These are phyloP conservation scores for Suhomyces sp. DNA, from an alignment of 805 yeast genomes.

Conservation along the genomic window DNA sequence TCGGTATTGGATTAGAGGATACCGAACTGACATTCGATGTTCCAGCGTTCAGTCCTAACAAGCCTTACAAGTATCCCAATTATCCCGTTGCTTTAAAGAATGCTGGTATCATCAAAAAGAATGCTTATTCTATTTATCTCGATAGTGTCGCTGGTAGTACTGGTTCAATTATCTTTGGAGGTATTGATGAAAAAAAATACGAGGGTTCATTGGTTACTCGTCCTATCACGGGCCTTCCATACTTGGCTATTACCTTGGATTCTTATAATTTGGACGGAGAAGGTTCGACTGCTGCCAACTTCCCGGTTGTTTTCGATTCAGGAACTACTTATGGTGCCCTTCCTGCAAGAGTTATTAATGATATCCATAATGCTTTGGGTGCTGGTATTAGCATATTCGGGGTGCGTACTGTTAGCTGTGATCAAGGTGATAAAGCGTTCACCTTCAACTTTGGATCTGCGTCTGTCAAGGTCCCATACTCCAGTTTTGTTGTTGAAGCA, in stretches of 20 bases:
- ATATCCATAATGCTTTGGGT: constrained; percentile 7
- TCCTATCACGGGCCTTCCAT: constrained; percentile 7
- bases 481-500: constrained; percentile 9
- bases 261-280: neutral
- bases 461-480: constrained; percentile 14
- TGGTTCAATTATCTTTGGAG: constrained; percentile 17
- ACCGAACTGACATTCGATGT: neutral
- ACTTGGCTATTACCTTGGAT: constrained; percentile 2
- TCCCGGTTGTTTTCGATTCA: constrained; percentile 51
- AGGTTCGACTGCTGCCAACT: neutral
- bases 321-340: constrained; percentile 54
- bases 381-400: constrained; percentile 8
- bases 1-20: constrained; percentile 8
- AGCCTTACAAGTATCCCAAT: constrained; percentile 11
- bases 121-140: constrained; percentile 14
- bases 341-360: constrained; percentile 25
- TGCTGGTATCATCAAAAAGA: constrained; percentile 24
- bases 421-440: constrained; percentile 9
- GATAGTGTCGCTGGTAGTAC: constrained; percentile 7
- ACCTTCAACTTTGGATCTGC: constrained; percentile 29
- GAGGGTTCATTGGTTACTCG: constrained; percentile 1
- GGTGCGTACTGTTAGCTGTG: constrained; percentile 27
- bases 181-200: constrained; percentile 16
- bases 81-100: constrained; percentile 21
- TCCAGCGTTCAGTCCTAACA: too few species aligned